phyloP scores from a whole-genome alignment of 2,329 filamentous ascomycete genomes.

The Microsporum audouinii region DNA sequence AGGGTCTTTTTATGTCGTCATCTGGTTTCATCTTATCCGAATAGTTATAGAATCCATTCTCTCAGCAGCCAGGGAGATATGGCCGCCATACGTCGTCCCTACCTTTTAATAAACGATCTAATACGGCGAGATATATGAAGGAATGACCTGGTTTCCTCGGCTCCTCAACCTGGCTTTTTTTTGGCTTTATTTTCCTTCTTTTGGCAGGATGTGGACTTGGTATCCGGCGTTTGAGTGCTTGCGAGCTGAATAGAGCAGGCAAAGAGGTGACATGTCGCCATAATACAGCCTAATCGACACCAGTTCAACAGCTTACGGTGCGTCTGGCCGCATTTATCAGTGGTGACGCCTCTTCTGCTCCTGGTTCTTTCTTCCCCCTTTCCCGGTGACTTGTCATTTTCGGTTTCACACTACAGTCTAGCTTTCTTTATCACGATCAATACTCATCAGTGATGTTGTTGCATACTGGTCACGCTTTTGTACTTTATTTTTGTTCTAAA shows the following conservation, averaged over 20 bases:
- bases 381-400: background rate
- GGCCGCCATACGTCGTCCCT: background rate
- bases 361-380: background rate
- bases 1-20: background rate
- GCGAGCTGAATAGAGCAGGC: background rate
- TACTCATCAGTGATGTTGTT: background rate
- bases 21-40: background rate
- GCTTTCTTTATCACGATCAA: background rate
- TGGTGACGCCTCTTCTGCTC: background rate
- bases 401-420: background rate
- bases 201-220: background rate
- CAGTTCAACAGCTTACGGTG: background rate
- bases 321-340: background rate
- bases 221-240: background rate
- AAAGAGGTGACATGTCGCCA: background rate
- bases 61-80: background rate
- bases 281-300: background rate
- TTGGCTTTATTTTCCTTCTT: background rate
- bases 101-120: background rate
- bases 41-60: slow-evolving; percentile 3
- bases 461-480: background rate
- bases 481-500: background rate
- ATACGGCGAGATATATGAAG: background rate
- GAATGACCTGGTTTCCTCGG: background rate
- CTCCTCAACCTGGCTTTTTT: background rate